These are phyloP conservation scores for Starmerella sp. DNA, from an alignment of 805 yeast genomes.

Conservation along the genomic window DNA sequence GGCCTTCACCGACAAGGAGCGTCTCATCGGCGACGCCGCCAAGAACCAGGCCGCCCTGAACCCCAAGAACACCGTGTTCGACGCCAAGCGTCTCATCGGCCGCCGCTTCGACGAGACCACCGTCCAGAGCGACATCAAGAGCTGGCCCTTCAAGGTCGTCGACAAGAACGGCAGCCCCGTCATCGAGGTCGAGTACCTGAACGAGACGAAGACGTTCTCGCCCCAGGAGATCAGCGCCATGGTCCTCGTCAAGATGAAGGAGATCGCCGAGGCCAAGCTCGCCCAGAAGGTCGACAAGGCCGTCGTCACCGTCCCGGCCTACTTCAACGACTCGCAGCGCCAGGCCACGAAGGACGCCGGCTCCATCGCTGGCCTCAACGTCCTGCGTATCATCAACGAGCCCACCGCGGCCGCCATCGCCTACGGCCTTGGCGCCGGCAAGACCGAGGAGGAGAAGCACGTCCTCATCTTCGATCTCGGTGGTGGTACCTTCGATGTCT, in stretches of 20 bases:
- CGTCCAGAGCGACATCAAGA: slow-evolving; percentile 82
- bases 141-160: slow-evolving; percentile 81
- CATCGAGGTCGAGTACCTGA: slow-evolving; percentile 70
- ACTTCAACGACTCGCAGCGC: slow-evolving; percentile 81
- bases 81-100: slow-evolving; percentile 90
- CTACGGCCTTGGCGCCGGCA: slow-evolving; percentile 88
- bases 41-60: slow-evolving; percentile 95
- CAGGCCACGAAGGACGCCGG: slow-evolving; percentile 89
- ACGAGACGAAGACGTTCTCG: slow-evolving; percentile 75
- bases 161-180: slow-evolving; percentile 67
- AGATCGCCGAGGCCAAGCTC: slow-evolving; percentile 69
- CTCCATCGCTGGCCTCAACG: slow-evolving; percentile 74
- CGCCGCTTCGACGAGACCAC: slow-evolving; percentile 73
- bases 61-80: slow-evolving; percentile 76
- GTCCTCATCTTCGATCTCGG: slow-evolving; percentile 89
- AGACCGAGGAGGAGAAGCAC: slow-evolving; percentile 70
- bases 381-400: slow-evolving; percentile 75
- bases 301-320: slow-evolving; percentile 78
- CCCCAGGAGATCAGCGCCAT: slow-evolving; percentile 94
- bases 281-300: slow-evolving; percentile 75
- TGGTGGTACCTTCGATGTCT: slow-evolving; percentile 98
- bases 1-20: slow-evolving; percentile 85
- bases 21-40: slow-evolving; percentile 93
- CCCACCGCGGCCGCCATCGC: slow-evolving; percentile 97
- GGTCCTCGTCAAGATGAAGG: slow-evolving; percentile 85